Percentiles rank a stretch among this genome's conserved stretches.
Evolutionary conservation across 2,329 filamentous ascomycete genomes (phyloP).

Genomic region (Nemania sp.): DNA sequence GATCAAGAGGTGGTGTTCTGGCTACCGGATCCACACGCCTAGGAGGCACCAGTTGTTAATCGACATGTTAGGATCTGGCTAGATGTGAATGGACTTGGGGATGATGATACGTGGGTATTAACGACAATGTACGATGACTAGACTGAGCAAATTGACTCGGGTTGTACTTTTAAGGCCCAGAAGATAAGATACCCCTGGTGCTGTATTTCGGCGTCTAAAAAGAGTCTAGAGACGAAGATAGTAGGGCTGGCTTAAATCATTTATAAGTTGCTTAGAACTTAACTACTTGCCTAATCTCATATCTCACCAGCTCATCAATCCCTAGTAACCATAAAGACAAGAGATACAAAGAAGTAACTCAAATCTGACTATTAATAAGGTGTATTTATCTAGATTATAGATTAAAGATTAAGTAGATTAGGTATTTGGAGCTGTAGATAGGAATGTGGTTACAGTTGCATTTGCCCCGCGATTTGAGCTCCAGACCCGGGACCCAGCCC

Average conservation of each 20-base stretch:
- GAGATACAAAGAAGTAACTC: too few species aligned
- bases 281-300: too few species aligned
- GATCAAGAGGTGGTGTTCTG: conserved; percentile 87
- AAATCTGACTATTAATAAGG: too few species aligned
- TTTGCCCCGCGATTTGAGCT: conserved; percentile 12
- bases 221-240: neutral
- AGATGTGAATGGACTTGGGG: neutral
- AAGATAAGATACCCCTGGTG: conserved; percentile 34
- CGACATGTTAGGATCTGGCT: conserved; percentile 18
- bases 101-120: neutral
- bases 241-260: neutral
- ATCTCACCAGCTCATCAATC: too few species aligned
- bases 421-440: too few species aligned
- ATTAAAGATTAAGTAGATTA: too few species aligned
- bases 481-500: conserved; percentile 18
- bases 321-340: too few species aligned
- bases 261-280: neutral
- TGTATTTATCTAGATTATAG: too few species aligned
- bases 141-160: conserved; percentile 18
- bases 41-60: conserved; percentile 30
- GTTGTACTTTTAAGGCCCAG: conserved; percentile 28
- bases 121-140: conserved; percentile 31
- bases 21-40: conserved; percentile 75
- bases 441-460: too few species aligned
- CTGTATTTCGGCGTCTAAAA: conserved; percentile 18